Conservation (phyloP, 768 basidiomycete genomes). For the Neoboletus magnificus region DNA sequence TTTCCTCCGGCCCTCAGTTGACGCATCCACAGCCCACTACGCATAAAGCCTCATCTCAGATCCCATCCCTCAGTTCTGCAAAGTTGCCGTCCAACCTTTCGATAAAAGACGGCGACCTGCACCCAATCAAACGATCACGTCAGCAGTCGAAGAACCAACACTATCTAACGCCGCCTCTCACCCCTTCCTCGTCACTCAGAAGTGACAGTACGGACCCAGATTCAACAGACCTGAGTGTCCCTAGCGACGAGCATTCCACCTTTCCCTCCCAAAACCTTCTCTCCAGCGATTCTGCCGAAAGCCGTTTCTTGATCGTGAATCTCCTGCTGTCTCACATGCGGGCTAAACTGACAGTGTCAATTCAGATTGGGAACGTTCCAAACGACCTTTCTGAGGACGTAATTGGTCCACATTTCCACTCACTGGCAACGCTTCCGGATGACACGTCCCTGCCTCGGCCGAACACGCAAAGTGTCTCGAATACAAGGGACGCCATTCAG, state of each 20-base stretch:
- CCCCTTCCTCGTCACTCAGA: constrained; percentile 57
- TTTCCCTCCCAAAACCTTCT: constrained; percentile 1
- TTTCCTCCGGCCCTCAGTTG: constrained; percentile 27
- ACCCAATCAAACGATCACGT: constrained; percentile 12
- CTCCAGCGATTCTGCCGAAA: constrained; percentile 20
- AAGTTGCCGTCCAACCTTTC: constrained; percentile 9
- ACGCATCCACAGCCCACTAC: constrained; percentile 24
- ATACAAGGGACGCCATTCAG: constrained; percentile 40
- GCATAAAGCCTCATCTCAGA: constrained; percentile 19
- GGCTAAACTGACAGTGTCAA: constrained; percentile 11
- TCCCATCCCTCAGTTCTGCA: constrained; percentile 12
- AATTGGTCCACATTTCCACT: constrained; percentile 30
- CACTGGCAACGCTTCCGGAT: constrained; percentile 20
- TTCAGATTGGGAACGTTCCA: constrained; percentile 43
- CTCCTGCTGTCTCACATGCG: neutral
- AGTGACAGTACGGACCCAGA: constrained; percentile 36
- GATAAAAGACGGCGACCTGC: constrained; percentile 19
- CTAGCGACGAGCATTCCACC: constrained; percentile 21
- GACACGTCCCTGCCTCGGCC: constrained; percentile 5
- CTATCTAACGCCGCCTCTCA: constrained; percentile 66
- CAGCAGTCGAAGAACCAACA: constrained; percentile 30
- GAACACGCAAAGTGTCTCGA: constrained; percentile 5
- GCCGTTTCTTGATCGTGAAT: constrained; percentile 33
- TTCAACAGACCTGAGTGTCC: constrained; percentile 26
- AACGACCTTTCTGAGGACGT: constrained; percentile 29